These are phyloP conservation scores for Zarea fungicola DNA, from an alignment of 2,329 filamentous ascomycete species.

Conservation along the genomic window DNA sequence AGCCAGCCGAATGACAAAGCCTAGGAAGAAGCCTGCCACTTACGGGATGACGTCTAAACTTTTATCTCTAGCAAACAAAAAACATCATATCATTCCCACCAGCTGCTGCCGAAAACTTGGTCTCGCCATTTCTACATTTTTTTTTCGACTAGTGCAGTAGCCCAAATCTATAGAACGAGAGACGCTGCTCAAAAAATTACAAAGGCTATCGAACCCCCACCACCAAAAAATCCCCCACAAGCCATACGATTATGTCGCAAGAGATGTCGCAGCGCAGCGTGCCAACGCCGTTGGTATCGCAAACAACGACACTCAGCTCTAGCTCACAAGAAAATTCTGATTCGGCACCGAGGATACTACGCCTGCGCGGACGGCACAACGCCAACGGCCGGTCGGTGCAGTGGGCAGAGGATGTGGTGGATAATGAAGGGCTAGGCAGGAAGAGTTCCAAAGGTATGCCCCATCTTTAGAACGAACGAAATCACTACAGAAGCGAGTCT, in stretches of 20 bases:
- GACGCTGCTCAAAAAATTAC: background rate
- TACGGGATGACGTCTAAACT: no score
- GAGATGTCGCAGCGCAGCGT: conserved; percentile 21
- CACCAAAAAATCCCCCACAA: background rate
- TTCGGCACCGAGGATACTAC: conserved; percentile 37
- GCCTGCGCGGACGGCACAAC: conserved; percentile 45
- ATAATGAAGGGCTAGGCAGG: conserved; percentile 91
- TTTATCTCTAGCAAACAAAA: no score
- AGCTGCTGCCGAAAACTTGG: no score
- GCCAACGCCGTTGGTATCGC: conserved; percentile 30
- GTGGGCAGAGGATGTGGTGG: conserved; percentile 89
- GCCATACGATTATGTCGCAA: conserved; percentile 25
- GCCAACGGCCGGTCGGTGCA: conserved; percentile 61
- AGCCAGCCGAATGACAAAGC: background rate
- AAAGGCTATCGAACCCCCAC: background rate
- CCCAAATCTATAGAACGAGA: no score
- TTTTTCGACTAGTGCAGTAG: no score
- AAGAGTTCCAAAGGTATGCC: conserved; percentile 85
- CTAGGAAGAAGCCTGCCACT: background rate
- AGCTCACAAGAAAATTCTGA: conserved; percentile 23
- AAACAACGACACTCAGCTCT: conserved; percentile 21
- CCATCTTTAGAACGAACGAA: background rate
- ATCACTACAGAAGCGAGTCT: background rate
- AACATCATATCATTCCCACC: no score
- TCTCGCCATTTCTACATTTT: no score